Evolutionary conservation across 495 filamentous ascomycete species (phyloP).

Genomic region (Trichoderma asperelloides): DNA sequence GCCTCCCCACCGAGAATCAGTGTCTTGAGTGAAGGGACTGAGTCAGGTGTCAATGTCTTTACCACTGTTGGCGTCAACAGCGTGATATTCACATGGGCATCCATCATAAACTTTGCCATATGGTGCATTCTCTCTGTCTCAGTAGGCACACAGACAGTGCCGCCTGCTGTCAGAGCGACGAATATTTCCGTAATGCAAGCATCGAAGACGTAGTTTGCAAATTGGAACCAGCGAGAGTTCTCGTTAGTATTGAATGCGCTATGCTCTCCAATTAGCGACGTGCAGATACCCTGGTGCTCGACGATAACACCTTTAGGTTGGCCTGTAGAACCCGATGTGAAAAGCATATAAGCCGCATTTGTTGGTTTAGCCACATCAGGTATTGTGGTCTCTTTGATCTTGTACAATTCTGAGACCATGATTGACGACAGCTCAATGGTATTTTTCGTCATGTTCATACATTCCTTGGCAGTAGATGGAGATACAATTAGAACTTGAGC

Average conservation of each 20-base stretch:
- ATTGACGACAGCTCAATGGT: not conserved
- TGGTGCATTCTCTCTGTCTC: slow-evolving; percentile 28
- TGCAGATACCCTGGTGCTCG: slow-evolving; percentile 29
- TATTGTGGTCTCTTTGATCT: not conserved
- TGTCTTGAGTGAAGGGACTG: slow-evolving; percentile 18
- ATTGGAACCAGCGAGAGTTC: slow-evolving; percentile 51
- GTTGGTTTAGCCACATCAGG: slow-evolving; percentile 16
- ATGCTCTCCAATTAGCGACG: slow-evolving; percentile 25
- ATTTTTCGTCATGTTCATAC: not conserved
- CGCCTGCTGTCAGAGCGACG: slow-evolving; percentile 50
- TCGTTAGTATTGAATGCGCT: slow-evolving; percentile 27
- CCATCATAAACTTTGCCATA: slow-evolving; percentile 29
- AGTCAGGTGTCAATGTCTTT: slow-evolving; percentile 29
- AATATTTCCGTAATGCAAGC: slow-evolving; percentile 57
- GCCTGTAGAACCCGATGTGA: slow-evolving; percentile 48
- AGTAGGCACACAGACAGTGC: slow-evolving; percentile 43
- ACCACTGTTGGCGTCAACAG: slow-evolving; percentile 39
- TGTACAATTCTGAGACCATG: not conserved
- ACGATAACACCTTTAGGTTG: slow-evolving; percentile 36
- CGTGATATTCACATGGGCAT: slow-evolving; percentile 40
- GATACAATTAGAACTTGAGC: not conserved
- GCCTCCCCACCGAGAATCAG: not conserved
- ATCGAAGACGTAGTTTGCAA: slow-evolving; percentile 62
- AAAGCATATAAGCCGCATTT: slow-evolving; percentile 38
- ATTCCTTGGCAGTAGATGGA: not conserved